Base-by-base conservation (phyloP, 108 stramenopile genomes). In the Fragilariopsis cylindrus region DNA sequence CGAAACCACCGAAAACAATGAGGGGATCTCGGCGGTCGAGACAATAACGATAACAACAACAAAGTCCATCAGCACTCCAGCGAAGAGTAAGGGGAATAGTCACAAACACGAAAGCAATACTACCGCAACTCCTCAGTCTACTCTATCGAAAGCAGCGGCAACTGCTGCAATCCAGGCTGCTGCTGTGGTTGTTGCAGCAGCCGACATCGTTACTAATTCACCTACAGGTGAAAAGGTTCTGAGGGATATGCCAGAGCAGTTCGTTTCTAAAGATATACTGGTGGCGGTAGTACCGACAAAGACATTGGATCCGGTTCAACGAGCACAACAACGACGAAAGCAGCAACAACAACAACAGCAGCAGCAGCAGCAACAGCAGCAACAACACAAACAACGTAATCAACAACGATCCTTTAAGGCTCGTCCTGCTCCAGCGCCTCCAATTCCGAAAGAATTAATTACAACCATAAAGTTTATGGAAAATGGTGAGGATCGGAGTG, bases 111-210 rank as follows among this genome's bases (percentile, higher is more conserved):
- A 39, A 30, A 3, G 0, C 58, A 0, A 60, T 21, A 5, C 58
- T 21, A 41, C 39, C 6, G 41, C 43, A 5, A 47, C 44, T 21
- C 43, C 19, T 0, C 45, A 12, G 44, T 19, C 15, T 18, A 45
- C 13, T 45, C 52, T 30, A 0, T 49, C 67, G 21, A 48, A 48
- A 50, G 67, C 67, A 4, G 67, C 67, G 4, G 67, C 67, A 9
- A 49, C 67, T 18, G 48, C 67, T 52, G 67, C 67, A 47, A 50
- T 50, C 30, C 18, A 50, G 21, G 67, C 67, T 39, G 52, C 52
- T 49, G 67, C 47, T 7, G 52, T 68, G 65, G 65, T 60, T 18
- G 16, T 30, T 30, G 2, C 30, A 30, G 30, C 30, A 30, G 30
- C 30, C 30, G 30, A 30, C 30, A 30, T 30, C 30, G 30, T 30